phyloP scores from a whole-genome alignment of 805 yeast genomes.

The Jamesozyma spencerorum region DNA sequence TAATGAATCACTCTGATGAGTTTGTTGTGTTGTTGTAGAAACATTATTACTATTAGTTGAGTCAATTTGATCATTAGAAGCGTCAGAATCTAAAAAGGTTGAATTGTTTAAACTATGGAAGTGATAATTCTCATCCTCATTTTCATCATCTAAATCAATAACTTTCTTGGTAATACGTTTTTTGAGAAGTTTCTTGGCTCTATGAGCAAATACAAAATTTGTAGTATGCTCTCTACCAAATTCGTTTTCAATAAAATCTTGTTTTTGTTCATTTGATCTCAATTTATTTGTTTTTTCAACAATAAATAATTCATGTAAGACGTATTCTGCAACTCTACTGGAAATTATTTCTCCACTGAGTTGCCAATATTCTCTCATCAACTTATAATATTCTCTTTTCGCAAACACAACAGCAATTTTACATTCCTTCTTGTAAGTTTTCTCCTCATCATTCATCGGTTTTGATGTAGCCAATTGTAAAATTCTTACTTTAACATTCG shows the following conservation, averaged over 20 bases:
- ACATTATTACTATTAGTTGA: neutral
- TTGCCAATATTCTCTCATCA: slow-evolving; percentile 91
- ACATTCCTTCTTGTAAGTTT: slow-evolving; percentile 51
- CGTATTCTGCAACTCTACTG: slow-evolving; percentile 80
- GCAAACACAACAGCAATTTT: slow-evolving; percentile 74
- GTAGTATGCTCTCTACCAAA: slow-evolving; percentile 66
- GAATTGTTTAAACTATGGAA: slow-evolving; percentile 6
- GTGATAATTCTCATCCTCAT: slow-evolving; percentile 17
- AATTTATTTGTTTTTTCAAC: slow-evolving; percentile 24
- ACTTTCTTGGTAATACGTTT: slow-evolving; percentile 66
- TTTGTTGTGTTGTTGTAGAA: neutral
- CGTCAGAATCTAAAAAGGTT: slow-evolving; percentile 6
- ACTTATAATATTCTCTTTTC: slow-evolving; percentile 44
- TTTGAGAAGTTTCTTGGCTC: slow-evolving; percentile 66
- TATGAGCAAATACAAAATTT: slow-evolving; percentile 63
- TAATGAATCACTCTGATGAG: neutral
- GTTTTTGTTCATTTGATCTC: slow-evolving; percentile 17
- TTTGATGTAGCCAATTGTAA: slow-evolving; percentile 65
- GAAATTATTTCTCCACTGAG: slow-evolving; percentile 96
- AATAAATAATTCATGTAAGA: slow-evolving; percentile 48
- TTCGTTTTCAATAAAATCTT: slow-evolving; percentile 71
- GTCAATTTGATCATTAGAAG: neutral
- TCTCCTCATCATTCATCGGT: slow-evolving; percentile 52
- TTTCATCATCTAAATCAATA: slow-evolving; percentile 29
- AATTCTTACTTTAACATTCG: slow-evolving; percentile 40